Base-by-base conservation (phyloP, 2,329 filamentous ascomycete species). In the Ceratocystis albifundus region DNA sequence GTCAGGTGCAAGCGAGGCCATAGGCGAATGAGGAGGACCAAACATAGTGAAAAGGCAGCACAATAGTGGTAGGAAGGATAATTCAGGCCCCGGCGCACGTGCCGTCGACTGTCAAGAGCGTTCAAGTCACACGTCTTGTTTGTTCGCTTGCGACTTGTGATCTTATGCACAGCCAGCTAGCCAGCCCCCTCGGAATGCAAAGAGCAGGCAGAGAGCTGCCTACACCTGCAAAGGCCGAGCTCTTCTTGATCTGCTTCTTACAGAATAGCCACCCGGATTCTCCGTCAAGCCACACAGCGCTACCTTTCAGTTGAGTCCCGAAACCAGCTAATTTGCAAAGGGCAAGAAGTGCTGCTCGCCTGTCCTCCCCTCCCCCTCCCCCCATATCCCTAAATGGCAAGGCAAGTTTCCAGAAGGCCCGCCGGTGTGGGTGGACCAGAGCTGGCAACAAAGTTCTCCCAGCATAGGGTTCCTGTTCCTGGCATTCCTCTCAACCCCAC, bases 231-330 rank as follows among this genome's bases (percentile, higher is more conserved):
- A 41, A 15, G 4, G 2, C 8, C 36, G 36, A 41, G 36, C 36
- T 10, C 20, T 53, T 10, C 20, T 53, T 22, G 55, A 59, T 32
- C 28, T 30, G 17, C 55, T 36, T 8, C 55, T 36, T 8, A 8
- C 2, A 32, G 48, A 3, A 59, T 20, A 59, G 55, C 55, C 55
- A 55, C 12, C 36, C 30, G 63, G 15, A 61, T 44, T 45, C 65
- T 50, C 30, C 48, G 61, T 32, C 4, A 46, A 48, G 61, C 50
- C 62, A 48, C 65, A 44, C 57, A 45, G 32, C 44, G 46, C 32
- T 50, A 44, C 41, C 4, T 50, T 62, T 62, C 65, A 45, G 30
- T 53, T 64, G 48, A 55, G 46, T 46, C 55, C 48, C 20, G 22
- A 53, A 53, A 22, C 48, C 1, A 17, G 3, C 48, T 22, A 50